A percentile compares a stretch with the other conserved stretches of the same genome.
Conservation (phyloP, 1,284 basidiomycete species). For the Cryptococcus sp. region DNA sequence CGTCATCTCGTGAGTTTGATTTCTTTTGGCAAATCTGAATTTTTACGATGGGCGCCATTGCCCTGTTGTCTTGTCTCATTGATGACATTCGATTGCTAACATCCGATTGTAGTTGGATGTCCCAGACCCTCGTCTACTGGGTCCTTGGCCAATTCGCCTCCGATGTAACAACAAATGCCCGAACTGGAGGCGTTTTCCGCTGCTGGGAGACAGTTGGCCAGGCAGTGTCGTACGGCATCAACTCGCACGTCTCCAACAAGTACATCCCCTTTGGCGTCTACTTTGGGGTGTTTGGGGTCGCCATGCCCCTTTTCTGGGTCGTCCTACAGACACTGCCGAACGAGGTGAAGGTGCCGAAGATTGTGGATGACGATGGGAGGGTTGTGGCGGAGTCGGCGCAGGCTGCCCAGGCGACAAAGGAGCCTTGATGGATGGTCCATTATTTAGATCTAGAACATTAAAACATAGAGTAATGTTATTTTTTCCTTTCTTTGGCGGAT, state of each 20-base stretch:
- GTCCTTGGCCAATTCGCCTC: slow-evolving; percentile 12
- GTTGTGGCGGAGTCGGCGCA: too few relatives aligned
- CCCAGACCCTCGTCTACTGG: slow-evolving; percentile 12
- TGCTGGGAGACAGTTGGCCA: slow-evolving; percentile 15
- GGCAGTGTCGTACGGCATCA: slow-evolving; percentile 20
- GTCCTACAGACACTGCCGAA: too few relatives aligned
- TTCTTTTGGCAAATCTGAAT: too few relatives aligned
- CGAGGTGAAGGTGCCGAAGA: too few relatives aligned
- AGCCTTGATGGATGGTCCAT: too few relatives aligned
- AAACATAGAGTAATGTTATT: too few relatives aligned
- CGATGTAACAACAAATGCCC: slow-evolving; percentile 8
- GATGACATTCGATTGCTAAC: background rate
- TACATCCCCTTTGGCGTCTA: slow-evolving; percentile 7
- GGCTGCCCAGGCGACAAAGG: too few relatives aligned
- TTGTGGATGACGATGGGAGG: too few relatives aligned
- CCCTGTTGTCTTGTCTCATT: too few relatives aligned
- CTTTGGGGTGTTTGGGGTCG: background rate
- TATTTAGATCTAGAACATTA: too few relatives aligned
- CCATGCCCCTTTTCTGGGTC: background rate
- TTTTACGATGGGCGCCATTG: too few relatives aligned
- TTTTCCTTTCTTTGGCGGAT: too few relatives aligned
- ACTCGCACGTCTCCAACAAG: slow-evolving; percentile 5
- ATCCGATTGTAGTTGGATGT: background rate
- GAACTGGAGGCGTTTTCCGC: slow-evolving; percentile 17
- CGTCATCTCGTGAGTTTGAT: background rate